Conservation (phyloP, 345 rosid species). For the Melaleuca quinquenervia region DNA sequence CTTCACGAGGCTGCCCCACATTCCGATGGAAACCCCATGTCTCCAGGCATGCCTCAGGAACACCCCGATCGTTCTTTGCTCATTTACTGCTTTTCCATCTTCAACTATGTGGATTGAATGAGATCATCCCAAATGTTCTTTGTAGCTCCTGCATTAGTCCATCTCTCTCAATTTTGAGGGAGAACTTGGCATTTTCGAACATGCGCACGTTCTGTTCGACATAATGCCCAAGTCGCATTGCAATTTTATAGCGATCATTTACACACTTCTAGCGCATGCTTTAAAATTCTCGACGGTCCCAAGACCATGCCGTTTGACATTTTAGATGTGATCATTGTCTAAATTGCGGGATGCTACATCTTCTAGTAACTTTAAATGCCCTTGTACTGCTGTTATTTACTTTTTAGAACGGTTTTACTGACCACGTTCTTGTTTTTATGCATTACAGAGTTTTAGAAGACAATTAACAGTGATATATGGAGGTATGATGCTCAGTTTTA, state of each 20-base stretch:
- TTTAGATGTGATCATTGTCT: neutral
- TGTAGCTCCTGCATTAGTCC: neutral
- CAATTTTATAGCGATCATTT: neutral
- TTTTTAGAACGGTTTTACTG: neutral
- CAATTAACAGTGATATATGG: neutral
- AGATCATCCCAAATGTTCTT: neutral
- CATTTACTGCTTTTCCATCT: neutral
- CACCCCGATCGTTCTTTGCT: neutral
- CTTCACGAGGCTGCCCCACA: neutral
- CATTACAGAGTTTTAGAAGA: neutral
- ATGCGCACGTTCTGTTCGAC: neutral
- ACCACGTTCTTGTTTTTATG: neutral
- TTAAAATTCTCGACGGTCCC: neutral
- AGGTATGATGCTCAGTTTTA: neutral
- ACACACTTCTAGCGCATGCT: neutral
- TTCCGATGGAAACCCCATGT: neutral
- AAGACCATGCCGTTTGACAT: neutral
- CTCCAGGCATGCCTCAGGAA: neutral
- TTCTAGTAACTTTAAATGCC: neutral
- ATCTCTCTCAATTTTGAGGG: neutral
- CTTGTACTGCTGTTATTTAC: neutral
- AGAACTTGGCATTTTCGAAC: neutral
- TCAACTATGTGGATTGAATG: neutral
- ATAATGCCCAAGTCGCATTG: neutral
- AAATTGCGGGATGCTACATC: neutral